Evolutionary conservation across 768 basidiomycete genomes (phyloP).

Genomic region (Russula lepida): DNA sequence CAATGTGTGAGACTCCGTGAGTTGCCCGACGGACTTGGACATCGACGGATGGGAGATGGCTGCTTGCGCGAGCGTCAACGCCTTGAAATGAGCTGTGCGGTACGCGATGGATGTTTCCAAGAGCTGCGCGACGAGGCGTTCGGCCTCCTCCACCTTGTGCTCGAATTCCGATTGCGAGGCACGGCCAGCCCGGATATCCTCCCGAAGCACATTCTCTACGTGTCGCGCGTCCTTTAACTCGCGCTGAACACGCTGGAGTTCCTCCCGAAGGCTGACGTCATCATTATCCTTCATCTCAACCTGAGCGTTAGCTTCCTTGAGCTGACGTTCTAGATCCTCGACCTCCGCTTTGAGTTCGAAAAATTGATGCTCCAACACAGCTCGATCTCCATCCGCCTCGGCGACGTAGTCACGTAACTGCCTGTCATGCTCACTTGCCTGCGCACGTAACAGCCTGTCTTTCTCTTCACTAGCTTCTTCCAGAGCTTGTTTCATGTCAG

Average conservation of each 20-base stretch:
- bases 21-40: constrained; percentile 41
- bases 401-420: constrained; percentile 79
- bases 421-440: constrained; percentile 61
- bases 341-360: constrained; percentile 58
- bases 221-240: constrained; percentile 62
- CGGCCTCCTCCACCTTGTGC: constrained; percentile 53
- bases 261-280: constrained; percentile 59
- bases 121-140: constrained; percentile 71
- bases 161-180: constrained; percentile 62
- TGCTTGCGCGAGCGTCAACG: constrained; percentile 51
- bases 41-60: constrained; percentile 41
- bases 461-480: constrained; percentile 67
- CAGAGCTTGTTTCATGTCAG: constrained; percentile 58
- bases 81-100: constrained; percentile 68
- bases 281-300: constrained; percentile 60
- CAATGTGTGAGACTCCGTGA: constrained; percentile 25
- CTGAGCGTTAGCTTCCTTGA: constrained; percentile 55
- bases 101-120: constrained; percentile 74
- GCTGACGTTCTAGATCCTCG: constrained; percentile 50
- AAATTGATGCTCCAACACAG: constrained; percentile 84
- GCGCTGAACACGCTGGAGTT: constrained; percentile 60
- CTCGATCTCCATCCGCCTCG: constrained; percentile 90
- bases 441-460: constrained; percentile 62
- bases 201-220: constrained; percentile 59
- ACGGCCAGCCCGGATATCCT: constrained; percentile 64